Conservation (phyloP, 129 eudicot species). For the Lonicera japonica region DNA sequence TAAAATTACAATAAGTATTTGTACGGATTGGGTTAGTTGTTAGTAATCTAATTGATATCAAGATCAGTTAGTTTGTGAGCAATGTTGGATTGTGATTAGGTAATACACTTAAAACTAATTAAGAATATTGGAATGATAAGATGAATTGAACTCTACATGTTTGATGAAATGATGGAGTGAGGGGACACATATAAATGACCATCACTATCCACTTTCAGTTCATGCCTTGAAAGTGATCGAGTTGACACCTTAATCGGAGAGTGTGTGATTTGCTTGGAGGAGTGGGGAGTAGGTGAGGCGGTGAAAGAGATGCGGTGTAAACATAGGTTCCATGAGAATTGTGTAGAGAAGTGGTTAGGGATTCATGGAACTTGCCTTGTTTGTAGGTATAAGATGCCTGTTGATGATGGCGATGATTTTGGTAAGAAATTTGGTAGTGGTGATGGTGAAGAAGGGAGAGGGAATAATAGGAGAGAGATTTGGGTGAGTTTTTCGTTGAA, state of each 20-base stretch:
- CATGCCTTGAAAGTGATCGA: not conserved
- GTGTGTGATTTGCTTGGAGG: constrained; percentile 73
- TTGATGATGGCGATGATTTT: constrained; percentile 29
- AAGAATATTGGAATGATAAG: not conserved
- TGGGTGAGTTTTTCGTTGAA: constrained; percentile 46
- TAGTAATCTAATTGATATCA: no score
- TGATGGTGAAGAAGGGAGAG: constrained; percentile 4
- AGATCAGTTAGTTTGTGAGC: no score
- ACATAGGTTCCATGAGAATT: constrained; percentile 64
- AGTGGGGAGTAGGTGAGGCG: constrained; percentile 40
- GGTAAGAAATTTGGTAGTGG: constrained; percentile 7
- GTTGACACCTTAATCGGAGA: constrained; percentile 16
- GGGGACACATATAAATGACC: no score
- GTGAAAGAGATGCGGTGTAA: constrained; percentile 61
- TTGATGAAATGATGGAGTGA: not conserved
- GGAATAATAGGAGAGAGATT: constrained; percentile 28
- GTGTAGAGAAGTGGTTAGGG: constrained; percentile 63
- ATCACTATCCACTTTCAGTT: constrained; percentile 2
- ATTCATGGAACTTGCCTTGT: constrained; percentile 70
- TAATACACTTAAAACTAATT: not conserved
- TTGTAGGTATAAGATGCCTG: constrained; percentile 63
- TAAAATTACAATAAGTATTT: no score
- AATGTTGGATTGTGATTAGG: no score
- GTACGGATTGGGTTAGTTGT: no score
- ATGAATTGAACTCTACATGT: constrained; percentile 2